phyloP scores from a whole-genome alignment of 805 yeast genomes.

The Yarrowia porcina region DNA sequence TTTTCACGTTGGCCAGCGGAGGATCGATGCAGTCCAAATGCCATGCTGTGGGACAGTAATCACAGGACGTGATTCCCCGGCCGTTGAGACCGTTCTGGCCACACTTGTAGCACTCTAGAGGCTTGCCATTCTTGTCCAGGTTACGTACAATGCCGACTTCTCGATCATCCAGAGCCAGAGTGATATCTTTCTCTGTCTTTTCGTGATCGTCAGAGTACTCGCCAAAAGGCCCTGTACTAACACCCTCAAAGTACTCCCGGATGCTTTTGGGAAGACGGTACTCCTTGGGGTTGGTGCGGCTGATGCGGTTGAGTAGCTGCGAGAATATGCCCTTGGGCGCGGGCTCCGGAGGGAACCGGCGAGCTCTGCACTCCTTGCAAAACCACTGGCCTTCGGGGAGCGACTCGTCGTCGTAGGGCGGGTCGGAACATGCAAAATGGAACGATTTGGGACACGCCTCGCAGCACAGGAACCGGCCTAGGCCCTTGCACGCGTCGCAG shows the following conservation, averaged over 20 bases:
- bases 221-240: constrained; percentile 62
- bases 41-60: constrained; percentile 79
- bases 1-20: constrained; percentile 69
- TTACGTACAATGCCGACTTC: constrained; percentile 38
- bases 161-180: constrained; percentile 28
- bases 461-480: constrained; percentile 89
- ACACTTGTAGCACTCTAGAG: constrained; percentile 73
- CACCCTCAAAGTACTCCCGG: constrained; percentile 70
- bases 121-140: constrained; percentile 64
- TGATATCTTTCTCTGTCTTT: constrained; percentile 43
- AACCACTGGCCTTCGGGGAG: constrained; percentile 90
- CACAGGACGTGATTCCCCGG: constrained; percentile 66
- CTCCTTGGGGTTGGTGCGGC: constrained; percentile 60
- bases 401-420: constrained; percentile 71
- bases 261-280: constrained; percentile 65
- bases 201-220: constrained; percentile 67
- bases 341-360: constrained; percentile 41
- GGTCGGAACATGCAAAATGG: constrained; percentile 87
- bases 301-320: constrained; percentile 57
- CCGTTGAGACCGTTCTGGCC: constrained; percentile 62
- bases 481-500: constrained; percentile 85
- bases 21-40: constrained; percentile 83
- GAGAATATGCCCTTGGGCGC: constrained; percentile 46
- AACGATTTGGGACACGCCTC: constrained; percentile 90
- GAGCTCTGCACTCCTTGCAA: constrained; percentile 69